Conservation (phyloP, 2,329 filamentous ascomycete species). For the Daldinia sp. region DNA sequence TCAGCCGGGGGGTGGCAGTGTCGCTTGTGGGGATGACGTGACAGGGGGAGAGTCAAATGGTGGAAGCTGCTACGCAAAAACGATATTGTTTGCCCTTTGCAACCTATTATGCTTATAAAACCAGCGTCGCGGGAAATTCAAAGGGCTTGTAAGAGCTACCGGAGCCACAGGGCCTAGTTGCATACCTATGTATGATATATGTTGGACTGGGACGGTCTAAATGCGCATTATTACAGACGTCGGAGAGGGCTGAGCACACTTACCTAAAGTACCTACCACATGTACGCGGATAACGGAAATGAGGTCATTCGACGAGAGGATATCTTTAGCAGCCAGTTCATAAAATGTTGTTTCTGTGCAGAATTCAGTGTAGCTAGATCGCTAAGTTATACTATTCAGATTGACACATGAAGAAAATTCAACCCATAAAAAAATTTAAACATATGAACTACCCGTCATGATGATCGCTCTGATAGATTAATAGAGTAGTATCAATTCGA, state of each 20-base stretch:
- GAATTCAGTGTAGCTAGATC: background rate
- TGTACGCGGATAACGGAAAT: slow-evolving; percentile 9
- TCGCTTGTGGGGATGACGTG: slow-evolving; percentile 32
- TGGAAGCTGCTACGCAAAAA: background rate
- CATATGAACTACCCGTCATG: background rate
- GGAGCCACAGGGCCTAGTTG: background rate
- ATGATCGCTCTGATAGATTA: background rate
- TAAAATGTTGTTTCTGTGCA: background rate
- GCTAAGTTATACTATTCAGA: background rate
- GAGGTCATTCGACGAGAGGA: background rate
- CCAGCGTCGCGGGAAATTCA: background rate
- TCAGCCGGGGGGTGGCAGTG: background rate
- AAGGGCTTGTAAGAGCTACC: background rate
- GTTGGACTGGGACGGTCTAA: background rate
- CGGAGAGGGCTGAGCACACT: background rate
- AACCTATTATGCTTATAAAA: background rate
- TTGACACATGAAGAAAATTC: background rate
- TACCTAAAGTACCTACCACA: background rate
- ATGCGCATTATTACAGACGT: background rate
- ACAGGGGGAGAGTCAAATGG: background rate
- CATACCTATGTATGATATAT: slow-evolving; percentile 19
- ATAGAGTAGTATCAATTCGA: background rate
- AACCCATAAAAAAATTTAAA: background rate
- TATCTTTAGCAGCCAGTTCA: background rate
- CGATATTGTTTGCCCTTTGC: background rate